A percentile compares a stretch with the other conserved stretches of the same genome.
phyloP scores from a whole-genome alignment of 495 filamentous ascomycete species.

The Staphylotrichum tortipilum region DNA sequence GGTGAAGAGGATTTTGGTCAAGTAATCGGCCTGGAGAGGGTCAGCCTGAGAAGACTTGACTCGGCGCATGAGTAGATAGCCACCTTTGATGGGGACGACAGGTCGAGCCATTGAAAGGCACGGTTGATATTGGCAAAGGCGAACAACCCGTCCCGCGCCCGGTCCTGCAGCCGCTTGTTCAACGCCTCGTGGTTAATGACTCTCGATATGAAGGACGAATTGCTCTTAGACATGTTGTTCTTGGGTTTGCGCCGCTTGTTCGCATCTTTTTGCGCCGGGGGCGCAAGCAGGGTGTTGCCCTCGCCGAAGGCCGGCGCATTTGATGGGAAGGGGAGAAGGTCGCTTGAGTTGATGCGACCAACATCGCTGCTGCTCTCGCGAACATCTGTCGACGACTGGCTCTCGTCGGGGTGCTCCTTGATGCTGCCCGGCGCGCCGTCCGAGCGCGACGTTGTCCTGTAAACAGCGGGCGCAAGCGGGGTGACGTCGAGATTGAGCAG shows the following conservation, averaged over 20 bases:
- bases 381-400: slow-evolving; percentile 51
- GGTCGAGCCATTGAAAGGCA: slow-evolving; percentile 67
- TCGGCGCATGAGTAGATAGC: background rate
- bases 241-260: slow-evolving; percentile 83
- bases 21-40: slow-evolving; percentile 57
- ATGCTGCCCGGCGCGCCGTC: slow-evolving; percentile 45
- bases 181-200: slow-evolving; percentile 85
- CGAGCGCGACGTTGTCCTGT: slow-evolving; percentile 31
- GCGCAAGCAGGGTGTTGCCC: slow-evolving; percentile 62
- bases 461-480: slow-evolving; percentile 49
- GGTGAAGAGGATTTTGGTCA: slow-evolving; percentile 93
- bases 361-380: slow-evolving; percentile 40
- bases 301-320: slow-evolving; percentile 73
- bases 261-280: slow-evolving; percentile 58
- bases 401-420: slow-evolving; percentile 51
- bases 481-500: slow-evolving; percentile 59
- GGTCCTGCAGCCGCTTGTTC: slow-evolving; percentile 68
- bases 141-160: slow-evolving; percentile 67
- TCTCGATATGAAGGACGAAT: slow-evolving; percentile 90
- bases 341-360: slow-evolving; percentile 31
- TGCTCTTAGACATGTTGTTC: slow-evolving; percentile 95
- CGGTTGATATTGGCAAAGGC: slow-evolving; percentile 92
- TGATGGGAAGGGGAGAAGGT: slow-evolving; percentile 27
- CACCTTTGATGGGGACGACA: slow-evolving; percentile 51
- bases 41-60: slow-evolving; percentile 12